phyloP scores from a whole-genome alignment of 495 filamentous ascomycete genomes.

The Thermochaetoides thermophila region DNA sequence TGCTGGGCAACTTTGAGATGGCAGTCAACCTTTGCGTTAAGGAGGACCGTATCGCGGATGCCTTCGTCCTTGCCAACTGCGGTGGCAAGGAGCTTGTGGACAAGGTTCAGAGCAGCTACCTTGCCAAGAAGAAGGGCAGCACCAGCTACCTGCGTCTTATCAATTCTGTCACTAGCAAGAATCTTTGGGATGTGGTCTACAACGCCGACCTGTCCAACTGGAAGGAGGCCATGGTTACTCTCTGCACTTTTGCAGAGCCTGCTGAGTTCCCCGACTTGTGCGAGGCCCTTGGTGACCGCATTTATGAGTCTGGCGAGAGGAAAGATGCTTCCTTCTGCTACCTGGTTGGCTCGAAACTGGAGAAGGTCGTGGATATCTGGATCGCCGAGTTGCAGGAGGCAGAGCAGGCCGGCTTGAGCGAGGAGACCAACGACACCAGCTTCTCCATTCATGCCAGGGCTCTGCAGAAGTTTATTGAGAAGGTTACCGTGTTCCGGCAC shows the following conservation, averaged over 20 bases:
- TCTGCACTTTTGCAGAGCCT: constrained; percentile 87
- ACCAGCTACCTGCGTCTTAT: constrained; percentile 89
- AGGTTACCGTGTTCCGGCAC: constrained; percentile 92
- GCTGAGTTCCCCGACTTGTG: constrained; percentile 92
- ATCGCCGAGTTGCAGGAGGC: constrained; percentile 70
- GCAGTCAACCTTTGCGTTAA: constrained; percentile 78
- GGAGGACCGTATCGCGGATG: constrained; percentile 83
- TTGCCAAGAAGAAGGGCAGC: constrained; percentile 61
- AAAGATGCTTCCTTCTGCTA: constrained; percentile 95
- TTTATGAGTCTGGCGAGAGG: constrained; percentile 58
- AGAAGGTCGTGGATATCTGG: constrained; percentile 94
- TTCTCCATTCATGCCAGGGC: constrained; percentile 87
- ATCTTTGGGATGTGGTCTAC: constrained; percentile 95
- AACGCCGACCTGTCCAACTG: constrained; percentile 86
- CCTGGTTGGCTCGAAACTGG: constrained; percentile 84
- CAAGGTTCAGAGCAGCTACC: constrained; percentile 84
- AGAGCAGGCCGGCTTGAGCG: constrained; percentile 58
- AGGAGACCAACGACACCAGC: constrained; percentile 51
- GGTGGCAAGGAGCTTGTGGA: constrained; percentile 87
- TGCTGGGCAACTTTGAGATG: constrained; percentile 80
- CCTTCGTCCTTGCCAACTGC: constrained; percentile 96
- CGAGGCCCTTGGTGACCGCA: constrained; percentile 83
- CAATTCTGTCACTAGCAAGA: constrained; percentile 86
- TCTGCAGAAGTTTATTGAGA: constrained; percentile 89
- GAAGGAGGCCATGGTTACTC: constrained; percentile 90